These are phyloP conservation scores for Populus tremula DNA, from an alignment of 345 rosid species.

Conservation along the genomic window DNA sequence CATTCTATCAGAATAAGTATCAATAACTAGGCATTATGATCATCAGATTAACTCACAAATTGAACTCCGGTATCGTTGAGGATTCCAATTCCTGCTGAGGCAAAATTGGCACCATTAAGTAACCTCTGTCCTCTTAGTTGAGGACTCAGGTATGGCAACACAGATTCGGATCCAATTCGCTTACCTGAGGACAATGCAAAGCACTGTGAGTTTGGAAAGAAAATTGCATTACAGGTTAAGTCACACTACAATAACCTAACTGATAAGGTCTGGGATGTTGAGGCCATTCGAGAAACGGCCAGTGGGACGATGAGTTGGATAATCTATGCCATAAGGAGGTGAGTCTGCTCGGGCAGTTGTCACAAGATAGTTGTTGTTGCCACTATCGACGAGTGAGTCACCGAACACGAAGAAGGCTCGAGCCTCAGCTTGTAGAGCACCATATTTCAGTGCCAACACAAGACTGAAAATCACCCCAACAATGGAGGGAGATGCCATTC, in stretches of 20 bases:
- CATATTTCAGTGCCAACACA: constrained; percentile 9
- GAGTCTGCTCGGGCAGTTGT: constrained; percentile 76
- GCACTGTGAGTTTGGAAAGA: background rate
- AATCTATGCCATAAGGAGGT: constrained; percentile 71
- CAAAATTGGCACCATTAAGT: constrained; percentile 78
- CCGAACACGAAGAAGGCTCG: constrained; percentile 76
- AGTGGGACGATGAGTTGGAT: constrained; percentile 53
- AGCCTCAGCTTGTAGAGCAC: constrained; percentile 35
- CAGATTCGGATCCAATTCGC: constrained; percentile 50
- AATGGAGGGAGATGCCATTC: constrained; percentile 15
- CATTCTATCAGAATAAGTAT: background rate
- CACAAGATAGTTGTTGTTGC: constrained; percentile 65
- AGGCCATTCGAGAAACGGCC: constrained; percentile 83
- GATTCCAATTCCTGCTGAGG: constrained; percentile 82
- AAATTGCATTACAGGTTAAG: background rate
- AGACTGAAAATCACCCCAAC: constrained; percentile 15
- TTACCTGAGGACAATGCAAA: constrained; percentile 37
- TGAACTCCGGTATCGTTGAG: constrained; percentile 67
- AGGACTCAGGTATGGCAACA: constrained; percentile 74
- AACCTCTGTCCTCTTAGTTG: constrained; percentile 50
- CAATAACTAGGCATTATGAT: too few species aligned
- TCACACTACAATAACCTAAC: constrained; percentile 24
- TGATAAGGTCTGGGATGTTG: constrained; percentile 69
- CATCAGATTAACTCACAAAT: constrained; percentile 38
- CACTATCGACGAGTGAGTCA: constrained; percentile 74